Conservation (phyloP, 1,284 basidiomycete species). For the Cryptococcus wingfieldii region DNA sequence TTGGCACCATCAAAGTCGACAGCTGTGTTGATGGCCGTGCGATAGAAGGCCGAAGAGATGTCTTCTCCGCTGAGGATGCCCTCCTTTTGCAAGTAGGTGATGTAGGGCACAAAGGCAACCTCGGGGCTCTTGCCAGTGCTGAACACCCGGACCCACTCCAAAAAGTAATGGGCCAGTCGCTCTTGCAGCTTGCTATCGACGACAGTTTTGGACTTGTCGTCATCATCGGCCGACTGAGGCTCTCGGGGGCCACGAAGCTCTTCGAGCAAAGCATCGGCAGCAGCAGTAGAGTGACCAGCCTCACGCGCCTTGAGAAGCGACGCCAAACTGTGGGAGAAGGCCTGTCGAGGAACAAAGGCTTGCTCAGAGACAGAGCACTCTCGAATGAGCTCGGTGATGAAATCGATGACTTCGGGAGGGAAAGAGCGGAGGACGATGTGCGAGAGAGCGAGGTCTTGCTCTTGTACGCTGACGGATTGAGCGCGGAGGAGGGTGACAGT, state of each 20-base stretch:
- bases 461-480: constrained; percentile 69
- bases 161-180: constrained; percentile 57
- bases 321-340: constrained; percentile 78
- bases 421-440: constrained; percentile 74
- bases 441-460: constrained; percentile 87
- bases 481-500: constrained; percentile 83
- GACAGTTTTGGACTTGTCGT: constrained; percentile 26
- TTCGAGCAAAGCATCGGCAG: constrained; percentile 46
- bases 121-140: constrained; percentile 71
- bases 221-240: constrained; percentile 15
- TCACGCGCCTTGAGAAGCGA: constrained; percentile 61
- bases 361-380: constrained; percentile 78
- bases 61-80: constrained; percentile 96
- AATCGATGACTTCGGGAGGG: constrained; percentile 72
- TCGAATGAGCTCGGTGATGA: constrained; percentile 75
- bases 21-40: constrained; percentile 92
- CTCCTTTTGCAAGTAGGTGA: constrained; percentile 91
- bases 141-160: constrained; percentile 91
- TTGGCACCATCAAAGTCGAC: constrained; percentile 88
- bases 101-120: constrained; percentile 95
- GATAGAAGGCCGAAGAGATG: constrained; percentile 95
- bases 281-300: constrained; percentile 30
- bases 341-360: constrained; percentile 68
- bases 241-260: constrained; percentile 54
- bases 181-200: constrained; percentile 51